Conservation (phyloP, 176 grass and related monocot species). For the Alopecurus myosuroides region DNA sequence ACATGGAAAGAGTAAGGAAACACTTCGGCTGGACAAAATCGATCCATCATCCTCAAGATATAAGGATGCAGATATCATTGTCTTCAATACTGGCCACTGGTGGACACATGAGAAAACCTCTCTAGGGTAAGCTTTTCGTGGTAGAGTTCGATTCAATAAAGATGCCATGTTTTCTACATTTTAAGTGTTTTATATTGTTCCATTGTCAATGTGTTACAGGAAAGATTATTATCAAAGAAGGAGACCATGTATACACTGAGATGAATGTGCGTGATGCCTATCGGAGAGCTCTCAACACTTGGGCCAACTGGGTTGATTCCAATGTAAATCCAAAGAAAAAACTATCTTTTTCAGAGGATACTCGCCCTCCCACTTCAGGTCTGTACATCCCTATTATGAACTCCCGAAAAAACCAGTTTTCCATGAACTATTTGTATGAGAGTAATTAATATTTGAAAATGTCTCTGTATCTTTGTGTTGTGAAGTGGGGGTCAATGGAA, state of each 20-base stretch:
- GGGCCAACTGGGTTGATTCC: constrained; percentile 80
- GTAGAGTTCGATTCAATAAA: constrained; percentile 1
- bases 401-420: neutral
- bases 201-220: constrained; percentile 32
- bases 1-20: constrained; percentile 54
- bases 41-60: constrained; percentile 42
- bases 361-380: constrained; percentile 91
- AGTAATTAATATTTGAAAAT: neutral
- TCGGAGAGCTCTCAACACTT: constrained; percentile 70
- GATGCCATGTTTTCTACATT: neutral
- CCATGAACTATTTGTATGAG: neutral
- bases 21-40: constrained; percentile 78
- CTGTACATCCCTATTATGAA: neutral
- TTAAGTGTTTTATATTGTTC: constrained; percentile 7
- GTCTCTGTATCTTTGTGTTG: neutral
- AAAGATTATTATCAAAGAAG: constrained; percentile 94
- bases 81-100: constrained; percentile 97
- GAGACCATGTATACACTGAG: constrained; percentile 49
- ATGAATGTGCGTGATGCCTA: constrained; percentile 80
- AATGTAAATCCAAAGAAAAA: constrained; percentile 54
- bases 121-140: constrained; percentile 54
- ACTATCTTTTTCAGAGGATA: constrained; percentile 86
- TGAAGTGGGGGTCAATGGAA: constrained; percentile 93
- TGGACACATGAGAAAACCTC: constrained; percentile 97
- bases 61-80: constrained; percentile 69